Evolutionary conservation across 2,329 filamentous ascomycete species (phyloP).

Genomic region (Curvularia eragrostidis): DNA sequence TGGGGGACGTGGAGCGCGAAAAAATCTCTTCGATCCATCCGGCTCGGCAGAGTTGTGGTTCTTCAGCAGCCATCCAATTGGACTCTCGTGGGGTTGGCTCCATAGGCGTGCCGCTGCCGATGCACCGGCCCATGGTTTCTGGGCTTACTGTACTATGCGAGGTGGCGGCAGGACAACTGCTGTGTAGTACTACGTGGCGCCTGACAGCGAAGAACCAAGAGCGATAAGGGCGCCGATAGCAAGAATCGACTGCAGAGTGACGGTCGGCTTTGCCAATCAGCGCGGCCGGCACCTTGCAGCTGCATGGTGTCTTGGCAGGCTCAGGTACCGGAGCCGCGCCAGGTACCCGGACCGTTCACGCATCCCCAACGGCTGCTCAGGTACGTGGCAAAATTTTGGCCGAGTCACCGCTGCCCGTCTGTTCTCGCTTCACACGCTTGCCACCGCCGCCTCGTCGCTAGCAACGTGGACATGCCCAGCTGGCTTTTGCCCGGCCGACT

Average conservation of each 20-base stretch:
- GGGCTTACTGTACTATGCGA: background rate
- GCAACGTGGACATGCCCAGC: conserved; percentile 1
- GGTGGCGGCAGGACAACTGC: background rate
- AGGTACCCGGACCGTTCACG: conserved; percentile 10
- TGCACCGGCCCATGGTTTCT: background rate
- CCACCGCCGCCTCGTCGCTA: background rate
- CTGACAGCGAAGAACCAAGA: background rate
- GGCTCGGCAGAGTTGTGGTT: conserved; percentile 6
- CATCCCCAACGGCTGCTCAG: conserved; percentile 5
- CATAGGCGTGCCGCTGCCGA: background rate
- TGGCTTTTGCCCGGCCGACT: background rate
- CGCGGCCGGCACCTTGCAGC: background rate
- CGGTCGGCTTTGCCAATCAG: background rate
- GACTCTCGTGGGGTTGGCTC: conserved; percentile 4
- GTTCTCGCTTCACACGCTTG: background rate
- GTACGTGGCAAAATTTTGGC: conserved; percentile 6
- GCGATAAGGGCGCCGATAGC: background rate
- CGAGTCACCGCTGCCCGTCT: background rate
- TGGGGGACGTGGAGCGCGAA: conserved; percentile 4
- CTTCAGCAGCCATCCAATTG: conserved; percentile 4
- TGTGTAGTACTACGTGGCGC: background rate
- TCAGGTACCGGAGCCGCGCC: conserved; percentile 3
- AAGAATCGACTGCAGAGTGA: background rate
- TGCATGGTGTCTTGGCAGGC: conserved; percentile 1
- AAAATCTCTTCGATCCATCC: conserved; percentile 9